These are phyloP conservation scores for Cyclotella cryptica DNA, from an alignment of 108 stramenopile species.

Conservation along the genomic window DNA sequence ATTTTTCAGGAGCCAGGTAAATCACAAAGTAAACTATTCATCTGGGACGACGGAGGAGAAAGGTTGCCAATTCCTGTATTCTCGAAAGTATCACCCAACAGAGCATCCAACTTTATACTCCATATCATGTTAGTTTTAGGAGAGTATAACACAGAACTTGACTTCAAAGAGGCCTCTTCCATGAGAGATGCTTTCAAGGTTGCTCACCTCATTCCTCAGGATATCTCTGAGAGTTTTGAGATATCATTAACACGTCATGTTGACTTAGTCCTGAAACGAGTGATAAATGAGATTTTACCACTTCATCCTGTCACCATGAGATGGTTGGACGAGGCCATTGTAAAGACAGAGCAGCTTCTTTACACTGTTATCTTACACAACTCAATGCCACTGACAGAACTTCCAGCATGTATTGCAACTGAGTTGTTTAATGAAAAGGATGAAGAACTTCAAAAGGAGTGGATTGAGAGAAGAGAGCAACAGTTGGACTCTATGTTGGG, in stretches of 20 bases:
- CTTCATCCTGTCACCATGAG: conserved; percentile 16
- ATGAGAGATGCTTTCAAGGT: no score
- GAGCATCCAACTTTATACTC: not conserved
- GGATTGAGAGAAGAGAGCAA: not conserved
- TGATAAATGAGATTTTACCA: no score
- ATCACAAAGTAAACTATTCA: no score
- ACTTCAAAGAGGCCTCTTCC: not conserved
- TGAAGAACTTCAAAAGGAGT: not conserved
- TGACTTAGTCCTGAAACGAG: conserved; percentile 11
- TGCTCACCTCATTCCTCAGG: no score
- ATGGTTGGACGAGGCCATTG: conserved; percentile 2
- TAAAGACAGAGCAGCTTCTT: conserved; percentile 1
- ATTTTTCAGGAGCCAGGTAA: not conserved
- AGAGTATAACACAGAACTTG: conserved; percentile 32
- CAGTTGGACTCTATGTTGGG: not conserved
- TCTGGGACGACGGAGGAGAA: not conserved
- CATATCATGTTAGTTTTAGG: conserved; percentile 28
- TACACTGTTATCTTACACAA: not conserved
- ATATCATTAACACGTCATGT: no score
- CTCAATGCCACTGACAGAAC: conserved; percentile 19
- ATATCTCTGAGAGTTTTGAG: no score
- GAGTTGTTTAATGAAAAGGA: not conserved
- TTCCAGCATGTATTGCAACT: conserved; percentile 24
- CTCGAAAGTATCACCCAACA: conserved; percentile 15
- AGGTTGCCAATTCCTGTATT: conserved; percentile 17